These are phyloP conservation scores for Logfia minima DNA, from an alignment of 129 eudicot species.

Conservation along the genomic window DNA sequence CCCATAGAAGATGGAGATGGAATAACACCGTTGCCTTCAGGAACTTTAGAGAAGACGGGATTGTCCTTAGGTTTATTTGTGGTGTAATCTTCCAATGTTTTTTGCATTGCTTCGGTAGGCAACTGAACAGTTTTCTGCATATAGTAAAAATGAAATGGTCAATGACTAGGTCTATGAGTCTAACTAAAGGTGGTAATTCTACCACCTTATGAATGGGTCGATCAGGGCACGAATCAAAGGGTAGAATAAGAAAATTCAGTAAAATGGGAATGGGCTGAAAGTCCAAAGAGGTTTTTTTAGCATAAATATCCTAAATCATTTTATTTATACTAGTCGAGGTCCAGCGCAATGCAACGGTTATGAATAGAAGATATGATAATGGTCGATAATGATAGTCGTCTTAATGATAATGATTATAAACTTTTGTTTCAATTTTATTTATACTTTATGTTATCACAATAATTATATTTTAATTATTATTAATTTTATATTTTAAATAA, in stretches of 20 bases:
- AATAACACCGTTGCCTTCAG: conserved; percentile 17
- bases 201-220: background rate
- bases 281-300: no score
- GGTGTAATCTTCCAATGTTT: conserved; percentile 60
- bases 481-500: no score
- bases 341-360: no score
- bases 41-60: conserved; percentile 15
- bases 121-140: conserved; percentile 62
- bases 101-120: conserved; percentile 75
- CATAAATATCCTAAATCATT: no score
- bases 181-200: background rate
- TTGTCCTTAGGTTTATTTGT: conserved; percentile 29
- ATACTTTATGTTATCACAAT: no score
- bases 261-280: background rate
- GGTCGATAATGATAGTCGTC: no score
- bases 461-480: no score
- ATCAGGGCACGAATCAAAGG: background rate
- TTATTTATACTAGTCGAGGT: no score
- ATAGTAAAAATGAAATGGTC: conserved; percentile 26
- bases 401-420: no score
- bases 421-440: no score
- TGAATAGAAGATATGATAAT: no score
- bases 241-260: background rate
- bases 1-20: conserved; percentile 46
- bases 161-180: conserved; percentile 14